These are phyloP conservation scores for Tripterygium wilfordii DNA, from an alignment of 177 flowering plant species.

Conservation along the genomic window DNA sequence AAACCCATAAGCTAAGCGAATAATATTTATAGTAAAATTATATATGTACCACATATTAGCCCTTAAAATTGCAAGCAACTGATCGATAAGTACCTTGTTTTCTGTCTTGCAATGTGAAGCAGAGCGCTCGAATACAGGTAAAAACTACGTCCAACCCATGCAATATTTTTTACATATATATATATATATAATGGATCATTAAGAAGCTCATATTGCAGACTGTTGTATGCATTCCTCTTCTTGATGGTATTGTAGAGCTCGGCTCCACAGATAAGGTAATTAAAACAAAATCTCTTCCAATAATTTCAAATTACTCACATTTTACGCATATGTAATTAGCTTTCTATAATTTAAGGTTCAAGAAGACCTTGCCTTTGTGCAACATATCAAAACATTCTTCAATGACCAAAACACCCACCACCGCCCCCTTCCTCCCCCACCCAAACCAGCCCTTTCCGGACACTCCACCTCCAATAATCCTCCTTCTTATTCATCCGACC, in stretches of 20 bases:
- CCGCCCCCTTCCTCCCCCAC: constrained; percentile 23
- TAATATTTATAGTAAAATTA: too few species aligned
- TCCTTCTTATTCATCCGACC: constrained; percentile 44
- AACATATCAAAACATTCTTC: constrained; percentile 65
- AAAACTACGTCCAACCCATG: not conserved
- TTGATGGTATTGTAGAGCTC: constrained; percentile 79
- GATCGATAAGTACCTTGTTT: not conserved
- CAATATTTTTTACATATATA: not conserved
- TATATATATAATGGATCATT: too few species aligned
- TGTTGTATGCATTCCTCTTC: constrained; percentile 79
- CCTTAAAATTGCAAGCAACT: not conserved
- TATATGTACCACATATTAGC: too few species aligned
- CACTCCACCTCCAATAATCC: constrained; percentile 93
- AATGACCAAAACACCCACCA: constrained; percentile 34
- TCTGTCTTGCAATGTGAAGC: constrained; percentile 1
- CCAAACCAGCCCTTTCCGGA: constrained; percentile 91
- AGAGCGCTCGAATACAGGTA: constrained; percentile 66
- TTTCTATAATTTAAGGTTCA: constrained; percentile 39
- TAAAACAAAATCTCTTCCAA: too few species aligned
- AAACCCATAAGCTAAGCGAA: too few species aligned
- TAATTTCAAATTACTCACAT: not conserved
- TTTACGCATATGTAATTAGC: not conserved
- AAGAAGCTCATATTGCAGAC: constrained; percentile 60
- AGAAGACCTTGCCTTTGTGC: constrained; percentile 58
- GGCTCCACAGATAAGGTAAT: constrained; percentile 77